phyloP scores from a whole-genome alignment of 768 basidiomycete species.

The Tubosaeta brunneosetosa region DNA sequence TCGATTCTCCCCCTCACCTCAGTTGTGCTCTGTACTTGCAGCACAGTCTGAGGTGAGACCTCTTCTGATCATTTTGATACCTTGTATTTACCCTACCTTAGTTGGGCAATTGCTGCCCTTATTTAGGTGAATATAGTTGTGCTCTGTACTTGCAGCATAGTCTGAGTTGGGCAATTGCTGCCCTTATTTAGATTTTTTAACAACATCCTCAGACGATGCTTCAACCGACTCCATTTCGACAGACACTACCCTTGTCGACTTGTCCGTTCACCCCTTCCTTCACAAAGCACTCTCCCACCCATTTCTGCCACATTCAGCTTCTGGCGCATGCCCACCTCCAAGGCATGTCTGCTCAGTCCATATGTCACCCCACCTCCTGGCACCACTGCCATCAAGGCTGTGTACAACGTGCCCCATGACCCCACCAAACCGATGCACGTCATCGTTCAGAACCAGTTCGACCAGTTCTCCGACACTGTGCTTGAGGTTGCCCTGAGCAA shows the following conservation, averaged over 20 bases:
- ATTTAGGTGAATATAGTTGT: no score
- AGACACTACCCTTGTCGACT: slow-evolving; percentile 37
- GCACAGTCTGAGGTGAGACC: no score
- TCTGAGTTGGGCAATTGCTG: no score
- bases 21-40: no score
- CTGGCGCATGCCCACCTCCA: slow-evolving; percentile 70
- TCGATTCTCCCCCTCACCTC: no score
- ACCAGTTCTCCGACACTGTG: slow-evolving; percentile 62
- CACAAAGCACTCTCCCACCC: slow-evolving; percentile 54
- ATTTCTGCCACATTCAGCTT: no score
- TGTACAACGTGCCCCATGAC: slow-evolving; percentile 56
- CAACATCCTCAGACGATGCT: slow-evolving; percentile 29
- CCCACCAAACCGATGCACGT: no score
- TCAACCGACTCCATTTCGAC: slow-evolving; percentile 11
- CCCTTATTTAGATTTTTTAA: no score
- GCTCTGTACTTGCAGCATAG: no score
- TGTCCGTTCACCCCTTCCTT: slow-evolving; percentile 40
- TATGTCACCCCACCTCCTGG: slow-evolving; percentile 59
- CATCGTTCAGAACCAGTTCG: slow-evolving; percentile 77
- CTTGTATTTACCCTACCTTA: no score
- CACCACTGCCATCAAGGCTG: slow-evolving; percentile 50
- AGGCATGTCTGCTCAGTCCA: slow-evolving; percentile 80
- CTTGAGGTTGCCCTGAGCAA: slow-evolving; percentile 48
- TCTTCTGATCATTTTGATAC: no score
- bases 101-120: no score